Evolutionary conservation across 2,329 filamentous ascomycete species (phyloP).

Genomic region (Graphiopsis chlorocephala): DNA sequence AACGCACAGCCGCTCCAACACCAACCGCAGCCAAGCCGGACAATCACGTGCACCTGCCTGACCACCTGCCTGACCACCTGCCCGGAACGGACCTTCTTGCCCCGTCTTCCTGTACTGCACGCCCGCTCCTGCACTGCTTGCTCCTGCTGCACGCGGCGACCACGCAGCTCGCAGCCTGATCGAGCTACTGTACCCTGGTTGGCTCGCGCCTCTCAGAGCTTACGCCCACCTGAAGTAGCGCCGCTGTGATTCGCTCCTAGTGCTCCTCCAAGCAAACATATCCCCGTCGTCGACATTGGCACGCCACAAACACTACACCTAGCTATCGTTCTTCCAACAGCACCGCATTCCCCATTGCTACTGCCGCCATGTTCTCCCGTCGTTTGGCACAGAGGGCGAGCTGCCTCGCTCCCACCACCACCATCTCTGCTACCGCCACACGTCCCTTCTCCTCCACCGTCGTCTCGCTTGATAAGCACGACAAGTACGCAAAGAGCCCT

Average conservation of each 20-base stretch:
- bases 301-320: background rate
- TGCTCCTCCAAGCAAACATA: slow-evolving; percentile 7
- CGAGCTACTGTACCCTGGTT: background rate
- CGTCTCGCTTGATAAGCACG: slow-evolving; percentile 8
- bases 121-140: background rate
- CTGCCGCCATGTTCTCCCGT: slow-evolving; percentile 21
- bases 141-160: slow-evolving; percentile 1
- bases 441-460: slow-evolving; percentile 22
- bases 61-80: too few relatives aligned
- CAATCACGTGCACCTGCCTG: slow-evolving; percentile 8
- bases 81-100: background rate
- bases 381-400: slow-evolving; percentile 18
- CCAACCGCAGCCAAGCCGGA: background rate
- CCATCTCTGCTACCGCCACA: slow-evolving; percentile 6
- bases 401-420: slow-evolving; percentile 16
- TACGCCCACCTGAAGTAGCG: background rate
- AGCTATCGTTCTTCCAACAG: background rate
- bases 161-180: background rate
- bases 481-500: slow-evolving; percentile 50
- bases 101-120: background rate
- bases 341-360: slow-evolving; percentile 2
- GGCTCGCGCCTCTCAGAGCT: background rate
- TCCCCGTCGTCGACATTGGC: background rate
- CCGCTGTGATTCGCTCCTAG: slow-evolving; percentile 12
- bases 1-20: background rate